Conservation (phyloP, 345 rosid species). For the Corymbia maculata region DNA sequence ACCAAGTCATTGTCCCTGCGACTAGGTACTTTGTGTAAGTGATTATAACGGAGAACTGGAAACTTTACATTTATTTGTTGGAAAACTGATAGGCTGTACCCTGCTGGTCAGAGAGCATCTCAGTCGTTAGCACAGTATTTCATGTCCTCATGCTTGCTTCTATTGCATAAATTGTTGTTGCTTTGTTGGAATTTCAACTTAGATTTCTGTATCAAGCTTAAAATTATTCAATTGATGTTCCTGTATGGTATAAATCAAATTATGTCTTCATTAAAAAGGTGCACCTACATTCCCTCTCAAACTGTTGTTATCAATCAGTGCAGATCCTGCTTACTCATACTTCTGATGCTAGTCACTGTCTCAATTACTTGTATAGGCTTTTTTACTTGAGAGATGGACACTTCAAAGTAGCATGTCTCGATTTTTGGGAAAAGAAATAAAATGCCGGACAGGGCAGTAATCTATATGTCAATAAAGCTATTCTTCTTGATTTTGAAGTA, state of each 20-base stretch:
- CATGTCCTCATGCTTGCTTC: neutral
- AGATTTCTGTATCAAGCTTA: neutral
- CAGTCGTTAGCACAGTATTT: neutral
- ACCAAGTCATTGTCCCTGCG: neutral
- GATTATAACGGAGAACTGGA: neutral
- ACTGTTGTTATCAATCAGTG: neutral
- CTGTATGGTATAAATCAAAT: neutral
- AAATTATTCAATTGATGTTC: neutral
- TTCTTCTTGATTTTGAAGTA: neutral
- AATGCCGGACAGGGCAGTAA: neutral
- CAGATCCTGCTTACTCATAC: neutral
- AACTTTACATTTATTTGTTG: neutral
- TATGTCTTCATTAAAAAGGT: neutral
- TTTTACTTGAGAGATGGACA: neutral
- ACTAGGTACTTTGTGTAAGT: neutral
- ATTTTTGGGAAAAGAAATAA: neutral
- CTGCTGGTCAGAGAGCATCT: neutral
- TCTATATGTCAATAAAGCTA: neutral
- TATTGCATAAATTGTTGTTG: neutral
- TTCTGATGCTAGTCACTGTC: neutral
- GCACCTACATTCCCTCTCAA: neutral
- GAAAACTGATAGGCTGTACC: neutral
- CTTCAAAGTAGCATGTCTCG: neutral
- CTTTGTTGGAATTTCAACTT: neutral
- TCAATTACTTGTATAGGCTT: neutral